Conservation (phyloP, 306 rosid species). For the Pachyrhizus erosus region DNA sequence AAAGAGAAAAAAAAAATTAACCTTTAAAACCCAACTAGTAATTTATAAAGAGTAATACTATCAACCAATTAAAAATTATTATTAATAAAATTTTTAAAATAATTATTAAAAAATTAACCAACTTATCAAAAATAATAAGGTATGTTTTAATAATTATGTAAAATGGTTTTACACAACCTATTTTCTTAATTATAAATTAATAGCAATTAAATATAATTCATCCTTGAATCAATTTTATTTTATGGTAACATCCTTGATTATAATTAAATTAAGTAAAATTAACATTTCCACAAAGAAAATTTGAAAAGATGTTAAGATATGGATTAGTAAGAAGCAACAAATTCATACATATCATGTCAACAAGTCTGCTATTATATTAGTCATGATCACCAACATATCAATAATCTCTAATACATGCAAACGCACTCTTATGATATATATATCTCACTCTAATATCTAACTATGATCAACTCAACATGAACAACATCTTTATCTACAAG, state of each 20-base stretch:
- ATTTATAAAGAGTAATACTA: no score
- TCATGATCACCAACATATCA: not conserved
- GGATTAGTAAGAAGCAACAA: not conserved
- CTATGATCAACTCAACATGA: not conserved
- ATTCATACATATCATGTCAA: constrained; percentile 17
- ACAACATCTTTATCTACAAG: constrained; percentile 26
- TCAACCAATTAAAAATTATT: no score
- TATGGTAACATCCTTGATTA: not conserved
- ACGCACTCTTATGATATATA: not conserved
- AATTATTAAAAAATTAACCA: no score
- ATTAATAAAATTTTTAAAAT: no score
- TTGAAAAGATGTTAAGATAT: not conserved
- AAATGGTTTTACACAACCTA: no score
- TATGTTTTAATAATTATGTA: no score
- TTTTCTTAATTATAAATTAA: not conserved
- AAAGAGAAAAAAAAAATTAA: not conserved
- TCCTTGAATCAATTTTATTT: not conserved
- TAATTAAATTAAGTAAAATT: not conserved
- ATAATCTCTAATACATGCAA: constrained; percentile 1
- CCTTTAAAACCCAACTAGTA: not conserved
- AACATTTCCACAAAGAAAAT: not conserved
- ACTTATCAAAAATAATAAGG: no score
- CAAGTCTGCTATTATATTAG: not conserved
- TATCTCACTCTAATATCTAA: not conserved
- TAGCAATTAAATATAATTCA: not conserved